Evolutionary conservation across 306 rosid species (phyloP), one percentile per base, ranked within the genome.

Genomic region (Dalbergia cultrata): DNA sequence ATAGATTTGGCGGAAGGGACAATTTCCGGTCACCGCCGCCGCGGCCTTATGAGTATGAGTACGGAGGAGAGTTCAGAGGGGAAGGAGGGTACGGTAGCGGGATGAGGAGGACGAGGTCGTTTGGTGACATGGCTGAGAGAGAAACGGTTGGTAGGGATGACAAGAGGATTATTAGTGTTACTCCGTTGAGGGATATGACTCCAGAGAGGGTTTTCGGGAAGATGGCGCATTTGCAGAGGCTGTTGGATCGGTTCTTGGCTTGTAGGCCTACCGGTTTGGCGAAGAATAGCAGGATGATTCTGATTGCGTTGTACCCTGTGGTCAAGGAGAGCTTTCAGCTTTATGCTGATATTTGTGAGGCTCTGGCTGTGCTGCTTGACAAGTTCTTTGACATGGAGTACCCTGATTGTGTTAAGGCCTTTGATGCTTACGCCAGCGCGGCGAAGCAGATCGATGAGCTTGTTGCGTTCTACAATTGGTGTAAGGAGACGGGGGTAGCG

Each of bases 381-480:
- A 95, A 89, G 69, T 95, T 95, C 87, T 95, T 95, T 77, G 99
- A 93, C 52, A 90, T 93, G 98, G 99, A 95, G 83, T 89, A 91
- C n/a, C 62, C 94, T 1, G 99, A 95, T 71, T 89, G 98, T 13
- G 97, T 90, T 0, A 95, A 95, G 93, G 94, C 99, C 4, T 90
- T 90, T 75, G 99, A 95, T 75, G 96, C 97, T 53, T 93, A 95
- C 80, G 92, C 95, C 10, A 87, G 96, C 78, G 88, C 94, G n/a
- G 98, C 99, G 1, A 93, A 95, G 86, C 97, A 93, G 89, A 93
- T 95, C 58, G 99, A 93, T 69, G 97, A 93, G 89, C 90, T 95
- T 0, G 65, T 90, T 82, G 85, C 82, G 9, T 87, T 91, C 54
- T 93, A 81, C 66, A 87, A 72, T 70, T 95, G 98, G 98, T 95